Percentiles rank a stretch among this genome's conserved stretches.
phyloP scores from a whole-genome alignment of 441 rosid genomes.

The Adansonia madagascariensis region DNA sequence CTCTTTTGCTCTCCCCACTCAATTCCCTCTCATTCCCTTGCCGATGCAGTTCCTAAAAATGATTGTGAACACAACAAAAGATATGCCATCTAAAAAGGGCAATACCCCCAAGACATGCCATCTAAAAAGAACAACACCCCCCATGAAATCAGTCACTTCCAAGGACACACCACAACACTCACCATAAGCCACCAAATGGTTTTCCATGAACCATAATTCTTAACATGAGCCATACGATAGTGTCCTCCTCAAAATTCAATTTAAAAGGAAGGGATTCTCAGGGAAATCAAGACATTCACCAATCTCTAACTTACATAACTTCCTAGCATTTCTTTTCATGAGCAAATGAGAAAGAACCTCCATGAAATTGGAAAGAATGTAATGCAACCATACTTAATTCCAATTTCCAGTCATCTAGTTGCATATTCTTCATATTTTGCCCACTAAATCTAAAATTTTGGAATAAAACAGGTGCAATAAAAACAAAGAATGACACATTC shows the following conservation, averaged over 20 bases:
- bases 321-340: not conserved
- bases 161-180: not conserved
- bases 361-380: not conserved
- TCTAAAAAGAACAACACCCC: not conserved
- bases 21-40: not conserved
- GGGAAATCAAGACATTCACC: not conserved
- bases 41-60: not conserved
- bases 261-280: not conserved
- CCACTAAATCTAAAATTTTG: not conserved
- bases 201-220: not conserved
- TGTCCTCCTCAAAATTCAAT: not conserved
- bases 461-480: not conserved
- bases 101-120: not conserved
- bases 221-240: not conserved
- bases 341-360: not conserved
- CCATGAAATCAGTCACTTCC: not conserved
- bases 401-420: not conserved
- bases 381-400: not conserved
- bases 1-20: too few species aligned
- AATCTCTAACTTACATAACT: constrained; percentile 5
- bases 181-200: not conserved
- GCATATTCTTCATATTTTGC: not conserved
- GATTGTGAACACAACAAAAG: not conserved
- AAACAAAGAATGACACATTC: not conserved
- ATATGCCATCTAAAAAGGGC: constrained; percentile 1